phyloP scores from a whole-genome alignment of 495 filamentous ascomycete genomes.

The Choiromyces venosus region DNA sequence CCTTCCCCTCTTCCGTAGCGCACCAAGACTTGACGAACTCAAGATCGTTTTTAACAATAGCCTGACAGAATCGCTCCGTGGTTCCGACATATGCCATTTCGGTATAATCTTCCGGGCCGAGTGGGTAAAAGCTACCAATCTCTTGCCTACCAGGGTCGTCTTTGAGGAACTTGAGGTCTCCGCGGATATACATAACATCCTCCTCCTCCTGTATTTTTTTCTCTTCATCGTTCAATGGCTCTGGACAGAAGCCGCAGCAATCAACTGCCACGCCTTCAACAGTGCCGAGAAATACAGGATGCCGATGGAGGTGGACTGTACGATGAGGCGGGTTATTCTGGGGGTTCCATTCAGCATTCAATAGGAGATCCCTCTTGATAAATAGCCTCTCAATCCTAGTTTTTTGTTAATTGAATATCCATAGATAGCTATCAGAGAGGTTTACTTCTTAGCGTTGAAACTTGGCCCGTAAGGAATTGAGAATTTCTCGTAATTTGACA shows the following conservation, averaged over 20 bases:
- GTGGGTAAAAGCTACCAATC: slow-evolving; percentile 67
- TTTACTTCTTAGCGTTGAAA: slow-evolving; percentile 57
- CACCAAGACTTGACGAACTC: slow-evolving; percentile 65
- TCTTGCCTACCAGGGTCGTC: slow-evolving; percentile 76
- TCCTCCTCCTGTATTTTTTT: slow-evolving; percentile 63
- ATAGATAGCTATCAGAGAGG: not conserved
- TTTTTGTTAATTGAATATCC: not conserved
- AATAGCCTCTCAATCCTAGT: slow-evolving; percentile 63
- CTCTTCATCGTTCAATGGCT: slow-evolving; percentile 63
- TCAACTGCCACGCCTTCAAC: slow-evolving; percentile 64
- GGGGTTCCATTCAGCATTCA: slow-evolving; percentile 78
- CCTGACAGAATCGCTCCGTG: slow-evolving; percentile 64
- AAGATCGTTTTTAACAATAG: slow-evolving; percentile 65
- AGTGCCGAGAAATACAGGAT: slow-evolving; percentile 61
- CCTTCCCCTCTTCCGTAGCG: slow-evolving; percentile 49
- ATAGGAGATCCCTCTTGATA: slow-evolving; percentile 71
- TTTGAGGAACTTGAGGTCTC: slow-evolving; percentile 62
- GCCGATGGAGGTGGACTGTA: slow-evolving; percentile 67
- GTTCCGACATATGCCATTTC: slow-evolving; percentile 72
- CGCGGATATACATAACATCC: slow-evolving; percentile 64
- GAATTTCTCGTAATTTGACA: slow-evolving; percentile 72
- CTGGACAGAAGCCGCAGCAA: slow-evolving; percentile 72
- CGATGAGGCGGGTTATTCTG: slow-evolving; percentile 56
- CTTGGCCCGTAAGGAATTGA: slow-evolving; percentile 68
- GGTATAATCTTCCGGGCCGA: slow-evolving; percentile 76